Evolutionary conservation across 73 alveolate genomes (phyloP), one percentile per base, ranked within the genome.

Genomic region (Symbiodinium natans): DNA sequence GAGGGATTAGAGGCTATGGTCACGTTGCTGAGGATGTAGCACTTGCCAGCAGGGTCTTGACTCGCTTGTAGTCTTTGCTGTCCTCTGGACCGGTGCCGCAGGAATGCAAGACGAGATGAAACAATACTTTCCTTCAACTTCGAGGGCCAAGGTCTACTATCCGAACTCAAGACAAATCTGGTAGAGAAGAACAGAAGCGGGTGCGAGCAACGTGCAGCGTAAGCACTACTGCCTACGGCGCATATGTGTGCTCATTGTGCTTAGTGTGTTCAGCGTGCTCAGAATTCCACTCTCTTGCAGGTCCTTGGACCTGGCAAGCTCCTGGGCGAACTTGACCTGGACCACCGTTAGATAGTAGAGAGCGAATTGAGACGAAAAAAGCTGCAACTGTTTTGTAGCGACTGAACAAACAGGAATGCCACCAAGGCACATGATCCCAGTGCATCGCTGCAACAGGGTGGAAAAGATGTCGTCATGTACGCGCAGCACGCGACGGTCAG

Each of bases 341-440:
- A 10, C 21, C 74, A 39, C 36, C 27, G 5, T n/a, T n/a, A n/a
- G n/a, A n/a, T n/a, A n/a, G n/a, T n/a, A n/a, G n/a, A n/a, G n/a
- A n/a, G n/a, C n/a, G n/a, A n/a, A n/a, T 52, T 39, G 29, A 74
- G 43, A 34, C 83, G 27, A 74, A 39, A 15, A 4, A 21, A 1
- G 31, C 68, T 21, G 25, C 4, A 27, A 82, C 15, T 23, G 46
- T 4, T 38, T 80, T 23, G 29, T 29, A 25, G 5, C 11, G 41
- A 23, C 71, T 9, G 5, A 39, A 40, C 86, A 33, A 7, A 29
- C 31, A 29, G 71, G n/a, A 52, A 29, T 21, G 71, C 71, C 23
- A 52, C 25, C 71, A 52, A 38, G 94, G 9, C 31, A 56, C 94
- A 54, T 87, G 94, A 87, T 87, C 94, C 94, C 94, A 87, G 41